These are phyloP conservation scores for Ganoderma lucidum DNA, from an alignment of 1,284 basidiomycete species.

Conservation along the genomic window DNA sequence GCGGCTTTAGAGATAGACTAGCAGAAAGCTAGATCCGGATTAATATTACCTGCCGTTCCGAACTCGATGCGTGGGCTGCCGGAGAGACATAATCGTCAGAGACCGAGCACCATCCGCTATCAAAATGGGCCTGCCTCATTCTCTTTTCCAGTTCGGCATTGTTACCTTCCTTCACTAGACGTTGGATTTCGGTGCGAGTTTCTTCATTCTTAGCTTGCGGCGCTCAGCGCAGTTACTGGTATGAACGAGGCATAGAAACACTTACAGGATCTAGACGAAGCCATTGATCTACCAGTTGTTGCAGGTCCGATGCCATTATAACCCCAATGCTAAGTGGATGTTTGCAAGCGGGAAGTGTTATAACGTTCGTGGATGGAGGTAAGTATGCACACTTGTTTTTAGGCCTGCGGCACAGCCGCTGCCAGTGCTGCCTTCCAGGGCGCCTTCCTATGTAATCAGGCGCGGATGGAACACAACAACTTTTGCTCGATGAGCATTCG, in stretches of 20 bases:
- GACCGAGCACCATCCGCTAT: not conserved
- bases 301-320: conserved; percentile 35
- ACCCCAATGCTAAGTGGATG: not conserved
- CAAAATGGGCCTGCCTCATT: conserved; percentile 34
- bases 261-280: conserved; percentile 60
- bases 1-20: not conserved
- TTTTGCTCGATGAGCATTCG: too few relatives aligned
- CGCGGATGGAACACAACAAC: not conserved
- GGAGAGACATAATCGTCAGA: not conserved
- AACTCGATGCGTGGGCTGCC: conserved; percentile 78
- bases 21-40: conserved; percentile 1
- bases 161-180: conserved; percentile 32
- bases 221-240: not conserved
- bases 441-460: not conserved
- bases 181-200: conserved; percentile 40
- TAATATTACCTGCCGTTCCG: conserved; percentile 81
- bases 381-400: not conserved
- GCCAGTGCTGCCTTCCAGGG: not conserved
- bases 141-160: conserved; percentile 39
- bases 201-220: conserved; percentile 33
- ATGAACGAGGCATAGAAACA: not conserved
- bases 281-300: conserved; percentile 61
- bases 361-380: not conserved
- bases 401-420: not conserved
- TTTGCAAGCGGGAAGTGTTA: not conserved